Evolutionary conservation across 306 rosid species (phyloP).

Genomic region (Quercus berberidifolia): DNA sequence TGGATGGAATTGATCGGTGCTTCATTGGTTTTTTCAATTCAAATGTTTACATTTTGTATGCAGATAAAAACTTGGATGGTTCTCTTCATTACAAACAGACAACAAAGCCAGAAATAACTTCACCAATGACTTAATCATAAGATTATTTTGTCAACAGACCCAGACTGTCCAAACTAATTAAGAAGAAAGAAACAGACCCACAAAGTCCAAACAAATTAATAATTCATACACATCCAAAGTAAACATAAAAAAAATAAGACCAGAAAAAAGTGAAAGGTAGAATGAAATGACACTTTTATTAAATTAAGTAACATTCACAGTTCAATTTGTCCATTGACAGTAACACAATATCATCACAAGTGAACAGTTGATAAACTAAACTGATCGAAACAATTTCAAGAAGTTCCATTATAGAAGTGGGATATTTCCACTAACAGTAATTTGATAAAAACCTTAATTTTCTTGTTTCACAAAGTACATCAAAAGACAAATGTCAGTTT

Average conservation of each 20-base stretch:
- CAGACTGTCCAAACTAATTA: not conserved
- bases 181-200: not conserved
- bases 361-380: not conserved
- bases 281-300: not conserved
- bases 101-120: not conserved
- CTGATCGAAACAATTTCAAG: not conserved
- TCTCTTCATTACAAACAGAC: not conserved
- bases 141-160: not conserved
- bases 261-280: not conserved
- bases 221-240: not conserved
- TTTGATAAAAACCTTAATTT: constrained; percentile 3
- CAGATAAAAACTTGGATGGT: not conserved
- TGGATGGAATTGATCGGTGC: no score
- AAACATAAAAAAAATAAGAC: not conserved
- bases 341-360: not conserved
- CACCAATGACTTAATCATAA: not conserved
- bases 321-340: not conserved
- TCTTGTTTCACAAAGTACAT: not conserved
- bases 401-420: not conserved
- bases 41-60: no score
- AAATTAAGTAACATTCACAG: not conserved
- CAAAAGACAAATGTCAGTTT: not conserved
- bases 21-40: no score
- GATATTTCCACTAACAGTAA: not conserved
- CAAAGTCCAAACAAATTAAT: not conserved